A percentile compares a stretch with the other conserved stretches of the same genome.
Conservation (phyloP, 345 rosid species). For the Rhodamnia argentea region DNA sequence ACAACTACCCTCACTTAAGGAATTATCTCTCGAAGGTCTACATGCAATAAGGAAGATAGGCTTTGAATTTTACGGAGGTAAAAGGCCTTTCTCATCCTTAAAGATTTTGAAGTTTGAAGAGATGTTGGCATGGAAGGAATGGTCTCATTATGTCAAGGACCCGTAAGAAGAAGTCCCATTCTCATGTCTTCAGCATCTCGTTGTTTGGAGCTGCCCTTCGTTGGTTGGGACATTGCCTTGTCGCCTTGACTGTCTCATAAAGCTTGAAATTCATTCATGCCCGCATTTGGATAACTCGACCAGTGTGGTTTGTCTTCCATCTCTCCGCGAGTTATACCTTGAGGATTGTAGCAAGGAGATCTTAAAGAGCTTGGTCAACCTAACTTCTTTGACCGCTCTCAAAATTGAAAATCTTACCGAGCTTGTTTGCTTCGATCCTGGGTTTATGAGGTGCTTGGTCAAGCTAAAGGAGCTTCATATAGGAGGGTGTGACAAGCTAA, state of each 20-base stretch:
- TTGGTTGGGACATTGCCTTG: neutral
- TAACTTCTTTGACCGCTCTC: neutral
- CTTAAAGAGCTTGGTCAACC: neutral
- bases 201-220: neutral
- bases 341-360: neutral
- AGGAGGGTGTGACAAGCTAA: neutral
- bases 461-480: neutral
- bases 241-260: neutral
- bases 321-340: neutral
- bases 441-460: neutral
- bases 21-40: too few relatives aligned
- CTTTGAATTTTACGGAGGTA: neutral
- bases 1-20: neutral
- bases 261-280: neutral
- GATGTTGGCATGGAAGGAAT: neutral
- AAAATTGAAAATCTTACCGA: neutral
- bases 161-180: neutral
- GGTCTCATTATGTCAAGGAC: neutral
- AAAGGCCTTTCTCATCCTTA: neutral
- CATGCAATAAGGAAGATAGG: neutral
- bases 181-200: neutral
- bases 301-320: neutral
- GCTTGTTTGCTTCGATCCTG: neutral
- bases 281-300: neutral
- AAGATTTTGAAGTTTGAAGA: neutral